Evolutionary conservation across 2,329 filamentous ascomycete genomes (phyloP), one percentile per base, ranked within the genome.

Genomic region (Phaeosphaeriaceae sp.): DNA sequence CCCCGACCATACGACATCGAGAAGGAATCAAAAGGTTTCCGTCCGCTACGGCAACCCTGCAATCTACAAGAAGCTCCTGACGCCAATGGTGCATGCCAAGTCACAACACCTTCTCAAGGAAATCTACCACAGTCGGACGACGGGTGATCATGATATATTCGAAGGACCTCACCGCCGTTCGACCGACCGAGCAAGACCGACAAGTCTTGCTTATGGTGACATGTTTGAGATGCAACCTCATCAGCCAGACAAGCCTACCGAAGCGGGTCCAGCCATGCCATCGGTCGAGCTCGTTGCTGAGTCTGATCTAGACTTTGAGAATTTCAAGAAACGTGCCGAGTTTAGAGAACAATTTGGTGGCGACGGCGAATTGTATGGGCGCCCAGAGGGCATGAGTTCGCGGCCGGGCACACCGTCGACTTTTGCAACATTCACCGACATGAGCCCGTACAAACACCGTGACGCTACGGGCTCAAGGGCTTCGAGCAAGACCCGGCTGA

Each of bases 281-380:
- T 90, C 91, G 0, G 96, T 97, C 74, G 94, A 98, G 78, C 86
- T 96, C 53, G 92, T 98, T 0, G 88, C 90, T 0, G 94, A 98
- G 71, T 85, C 86, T 50, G 88, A 92, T 42, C 88, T 97, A 70
- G 92, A 96, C 75, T 97, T 96, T 73, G 88, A 91, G 58, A 93
- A 92, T 77, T 97, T 89, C 84, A 97, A 96, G 80, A 90, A 96
- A 75, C 86, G 92, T 4, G 86, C 90, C 2, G 93, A 97, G 68
- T 97, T 97, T 78, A 87, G 89, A 0, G 90, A 93, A 17, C 89
- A 95, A 51, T 91, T 93, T 66, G 93, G 92, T 19, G 93, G 91
- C 10, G 81, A 82, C 50, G 90, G 90, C 25, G 79, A 80, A 53
- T 67, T 83, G 1, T 83, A 81, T 65, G 90, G 89, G 2, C 83